phyloP scores from a whole-genome alignment of 495 filamentous ascomycete genomes.

The Talaromyces adpressus region DNA sequence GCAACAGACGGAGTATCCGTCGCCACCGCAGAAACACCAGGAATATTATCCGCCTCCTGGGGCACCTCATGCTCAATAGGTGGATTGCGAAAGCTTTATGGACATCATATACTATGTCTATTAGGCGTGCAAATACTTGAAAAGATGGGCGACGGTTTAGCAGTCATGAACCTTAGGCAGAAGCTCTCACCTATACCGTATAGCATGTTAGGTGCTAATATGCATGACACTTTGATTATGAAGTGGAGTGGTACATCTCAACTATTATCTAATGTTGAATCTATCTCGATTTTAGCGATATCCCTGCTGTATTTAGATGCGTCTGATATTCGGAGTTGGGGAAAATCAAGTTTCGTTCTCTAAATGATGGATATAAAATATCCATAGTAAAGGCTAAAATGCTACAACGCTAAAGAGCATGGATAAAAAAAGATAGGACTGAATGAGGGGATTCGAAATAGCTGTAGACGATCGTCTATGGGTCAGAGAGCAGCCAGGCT shows the following conservation, averaged over 20 bases:
- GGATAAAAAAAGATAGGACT: neutral
- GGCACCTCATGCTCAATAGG: neutral
- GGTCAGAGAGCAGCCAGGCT: slow-evolving; percentile 36
- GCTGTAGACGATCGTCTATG: neutral
- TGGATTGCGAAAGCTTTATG: no score
- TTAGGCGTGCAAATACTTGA: neutral
- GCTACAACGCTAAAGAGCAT: neutral
- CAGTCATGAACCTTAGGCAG: neutral
- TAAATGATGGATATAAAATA: neutral
- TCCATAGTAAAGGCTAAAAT: neutral
- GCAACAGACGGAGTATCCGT: neutral
- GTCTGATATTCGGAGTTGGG: neutral
- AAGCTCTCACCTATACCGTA: neutral
- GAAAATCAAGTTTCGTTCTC: neutral
- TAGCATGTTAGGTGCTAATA: no score
- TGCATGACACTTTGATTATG: neutral
- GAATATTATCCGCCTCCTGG: neutral
- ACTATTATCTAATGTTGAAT: neutral
- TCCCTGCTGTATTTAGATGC: slow-evolving; percentile 1
- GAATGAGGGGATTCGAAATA: neutral
- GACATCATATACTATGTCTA: neutral
- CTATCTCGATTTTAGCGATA: neutral
- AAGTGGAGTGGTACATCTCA: neutral
- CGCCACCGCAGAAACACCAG: neutral
- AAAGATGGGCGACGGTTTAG: neutral